These are phyloP conservation scores for Tetraselmis chui DNA, from an alignment of 139 green algal genomes.

Conservation along the genomic window DNA sequence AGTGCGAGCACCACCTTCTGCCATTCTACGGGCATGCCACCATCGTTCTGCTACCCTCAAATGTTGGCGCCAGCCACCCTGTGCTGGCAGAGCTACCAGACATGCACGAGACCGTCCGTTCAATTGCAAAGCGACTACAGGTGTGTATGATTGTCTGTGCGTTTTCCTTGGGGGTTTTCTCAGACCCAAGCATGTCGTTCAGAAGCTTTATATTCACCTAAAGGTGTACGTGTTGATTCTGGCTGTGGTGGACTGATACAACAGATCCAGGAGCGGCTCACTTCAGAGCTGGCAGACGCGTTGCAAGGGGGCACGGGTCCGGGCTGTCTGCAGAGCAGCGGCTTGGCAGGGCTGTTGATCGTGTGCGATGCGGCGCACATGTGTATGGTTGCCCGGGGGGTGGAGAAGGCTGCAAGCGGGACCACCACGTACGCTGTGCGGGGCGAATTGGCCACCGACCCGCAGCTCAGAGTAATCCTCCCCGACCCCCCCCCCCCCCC, in stretches of 20 bases:
- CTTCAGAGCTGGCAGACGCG: constrained; percentile 68
- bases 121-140: constrained; percentile 24
- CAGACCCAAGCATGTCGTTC: too few species aligned
- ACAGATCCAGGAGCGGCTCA: constrained; percentile 89
- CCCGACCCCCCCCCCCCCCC: too few species aligned
- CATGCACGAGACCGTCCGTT: constrained; percentile 14
- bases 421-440: constrained; percentile 59
- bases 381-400: constrained; percentile 94
- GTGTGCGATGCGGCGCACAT: constrained; percentile 82
- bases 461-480: constrained; percentile 15
- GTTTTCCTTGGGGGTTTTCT: too few species aligned
- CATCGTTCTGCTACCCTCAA: constrained; percentile 12
- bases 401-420: constrained; percentile 76
- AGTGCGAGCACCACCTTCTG: constrained; percentile 97
- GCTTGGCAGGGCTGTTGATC: constrained; percentile 59
- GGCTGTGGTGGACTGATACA: background rate
- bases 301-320: constrained; percentile 16
- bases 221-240: too few species aligned
- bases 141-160: too few species aligned
- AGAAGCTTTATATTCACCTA: too few species aligned
- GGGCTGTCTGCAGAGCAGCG: too few species aligned
- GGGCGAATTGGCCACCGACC: constrained; percentile 35
- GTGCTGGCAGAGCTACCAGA: background rate
- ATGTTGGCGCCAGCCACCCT: background rate
- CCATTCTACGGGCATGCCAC: constrained; percentile 79